Evolutionary conservation across 352 stramenopile species (phyloP), one percentile per base, ranked within the genome.

Genomic region (Phytophthora agathidicida): DNA sequence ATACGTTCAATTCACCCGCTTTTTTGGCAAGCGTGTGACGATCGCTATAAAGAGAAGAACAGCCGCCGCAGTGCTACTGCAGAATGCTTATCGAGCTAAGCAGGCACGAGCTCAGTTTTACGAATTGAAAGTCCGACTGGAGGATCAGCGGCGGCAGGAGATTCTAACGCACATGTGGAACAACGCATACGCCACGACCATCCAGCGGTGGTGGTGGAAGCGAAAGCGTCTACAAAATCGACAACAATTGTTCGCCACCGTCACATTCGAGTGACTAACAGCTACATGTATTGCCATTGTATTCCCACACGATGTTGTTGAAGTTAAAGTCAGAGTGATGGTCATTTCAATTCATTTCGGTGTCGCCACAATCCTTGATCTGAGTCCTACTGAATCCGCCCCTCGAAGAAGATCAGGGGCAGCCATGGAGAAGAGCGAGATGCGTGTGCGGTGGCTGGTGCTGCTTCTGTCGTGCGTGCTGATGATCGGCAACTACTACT

Each of bases 401-500:
- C 35, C 31, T 37, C 24, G 19, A 9, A 27, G 23, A n/a, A n/a
- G n/a, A n/a, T n/a, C 10, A 47, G 5, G 14, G 48, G 11, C 10
- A 48, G 51, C 38, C 32, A 75, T 78, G 68, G 80, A 93, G 60
- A 93, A 93, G 73, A 92, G 84, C 57, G 56, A 75, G 57, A 70
- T 83, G 53, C 61, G 58, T 33, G 76, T 92, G 77, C 85, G 88
- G 23, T 97, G 89, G 89, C 60, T 92, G 23, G 85, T 96, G 65
- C 81, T 97, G 43, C 52, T 94, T 50, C 77, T 97, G 32, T 91
- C 83, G n/a, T 94, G 85, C 43, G 44, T 94, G 49, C 73, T 94
- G 45, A 95, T 96, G 83, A 89, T 96, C 55, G 86, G 88, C 61
- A 94, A 93, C 61, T 97, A 96, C 70, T 97, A 95, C 58, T 95